These are phyloP conservation scores for Magnusiomyces sp. DNA, from an alignment of 1,139 yeast genomes.

Conservation along the genomic window DNA sequence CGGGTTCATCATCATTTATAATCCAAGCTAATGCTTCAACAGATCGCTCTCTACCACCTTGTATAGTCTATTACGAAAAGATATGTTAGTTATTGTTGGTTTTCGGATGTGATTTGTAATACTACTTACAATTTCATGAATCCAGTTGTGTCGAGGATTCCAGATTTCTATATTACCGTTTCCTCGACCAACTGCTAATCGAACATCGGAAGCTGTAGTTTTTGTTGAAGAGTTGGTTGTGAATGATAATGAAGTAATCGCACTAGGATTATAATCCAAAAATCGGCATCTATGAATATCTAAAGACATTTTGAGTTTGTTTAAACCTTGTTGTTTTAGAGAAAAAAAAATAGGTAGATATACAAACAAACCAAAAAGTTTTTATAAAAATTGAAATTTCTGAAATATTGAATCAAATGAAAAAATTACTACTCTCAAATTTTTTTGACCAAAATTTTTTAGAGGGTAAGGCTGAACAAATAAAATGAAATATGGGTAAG, in stretches of 20 bases:
- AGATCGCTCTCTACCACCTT: slow-evolving; percentile 75
- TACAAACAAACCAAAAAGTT: neutral
- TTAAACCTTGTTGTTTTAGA: neutral
- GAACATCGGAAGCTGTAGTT: slow-evolving; percentile 50
- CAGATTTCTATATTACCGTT: slow-evolving; percentile 95
- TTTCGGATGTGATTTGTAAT: neutral
- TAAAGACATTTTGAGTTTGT: slow-evolving; percentile 30
- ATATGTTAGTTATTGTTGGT: neutral
- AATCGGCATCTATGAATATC: slow-evolving; percentile 89
- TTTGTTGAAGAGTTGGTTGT: slow-evolving; percentile 53
- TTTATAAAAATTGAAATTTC: neutral
- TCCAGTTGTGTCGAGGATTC: slow-evolving; percentile 69
- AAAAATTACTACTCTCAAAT: neutral
- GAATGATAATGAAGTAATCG: slow-evolving; percentile 76
- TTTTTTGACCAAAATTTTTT: neutral
- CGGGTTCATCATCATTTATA: slow-evolving; percentile 32
- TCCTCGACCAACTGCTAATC: slow-evolving; percentile 86
- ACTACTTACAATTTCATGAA: slow-evolving; percentile 35
- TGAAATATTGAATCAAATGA: neutral
- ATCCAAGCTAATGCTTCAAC: slow-evolving; percentile 89
- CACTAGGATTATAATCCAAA: slow-evolving; percentile 81
- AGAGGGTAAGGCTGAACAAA: slow-evolving; percentile 1
- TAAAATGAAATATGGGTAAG: neutral
- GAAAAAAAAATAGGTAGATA: neutral
- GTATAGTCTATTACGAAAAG: slow-evolving; percentile 37